Base-by-base conservation (phyloP, 257 asterid genomes). In the Misopates orontium region DNA sequence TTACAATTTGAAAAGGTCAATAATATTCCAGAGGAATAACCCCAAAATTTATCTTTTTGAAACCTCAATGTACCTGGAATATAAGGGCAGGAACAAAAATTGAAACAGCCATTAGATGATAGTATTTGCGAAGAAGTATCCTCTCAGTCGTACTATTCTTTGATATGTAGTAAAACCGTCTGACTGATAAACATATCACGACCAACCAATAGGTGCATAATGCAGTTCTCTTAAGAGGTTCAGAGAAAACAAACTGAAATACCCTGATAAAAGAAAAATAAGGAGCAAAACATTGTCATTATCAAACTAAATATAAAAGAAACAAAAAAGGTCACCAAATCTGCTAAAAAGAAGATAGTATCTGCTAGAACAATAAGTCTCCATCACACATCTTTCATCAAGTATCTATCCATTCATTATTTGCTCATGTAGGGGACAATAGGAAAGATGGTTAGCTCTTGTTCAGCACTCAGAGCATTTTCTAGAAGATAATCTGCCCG, bases 41-140 rank as follows among this genome's bases (percentile, higher is more conserved):
- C 39, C 4, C 14, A 45, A 23, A 64, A 15, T 18, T 13, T 16
- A 40, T 31, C 8, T 31, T 52, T 57, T 62, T 57, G 7, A 20
- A 11, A 70, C 62, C 55, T 51, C 54, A 70, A 71, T 72, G 62
- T 67, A 79, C 84, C 84, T 79, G 84, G 54, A 75, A 79, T 66
- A 79, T 39, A 62, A 79, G 77, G 71, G 84, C 84, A 51, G 84
- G 84, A 55, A 79, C 81, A 69, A 87, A 73, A 80, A 78, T 80
- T 56, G 55, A 67, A 73, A 87, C 97, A 12, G 96, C 97, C 87
- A 91, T 74, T 67, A 94, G 85, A 82, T 94, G 99, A 82, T 94
- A 94, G 80, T 90, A 94, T 72, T 94, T 94, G 64, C 99, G 91
- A 72, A 90, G 97, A 79, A 94, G 96, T 68, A 94, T 94, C 80